Evolutionary conservation across 1,284 basidiomycete species (phyloP).

Genomic region (Sanguinoderma infundibulare): DNA sequence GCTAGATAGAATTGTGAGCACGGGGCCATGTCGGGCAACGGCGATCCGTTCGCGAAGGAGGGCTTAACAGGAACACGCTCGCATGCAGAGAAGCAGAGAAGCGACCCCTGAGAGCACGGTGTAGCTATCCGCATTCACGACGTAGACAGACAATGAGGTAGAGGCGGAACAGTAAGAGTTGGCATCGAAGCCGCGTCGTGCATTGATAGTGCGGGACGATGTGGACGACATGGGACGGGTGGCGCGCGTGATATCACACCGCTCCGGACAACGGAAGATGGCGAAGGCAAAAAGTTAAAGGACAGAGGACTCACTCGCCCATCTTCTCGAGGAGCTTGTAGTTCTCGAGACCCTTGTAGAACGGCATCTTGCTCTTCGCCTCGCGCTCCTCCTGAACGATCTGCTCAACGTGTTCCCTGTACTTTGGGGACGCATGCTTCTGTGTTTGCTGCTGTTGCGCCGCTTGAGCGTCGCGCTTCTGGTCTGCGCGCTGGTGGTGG

Average conservation of each 20-base stretch:
- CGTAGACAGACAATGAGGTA: neutral
- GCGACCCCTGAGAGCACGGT: neutral
- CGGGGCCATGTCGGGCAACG: neutral
- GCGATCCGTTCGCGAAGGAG: too few species aligned
- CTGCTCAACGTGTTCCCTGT: conserved; percentile 67
- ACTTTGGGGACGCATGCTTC: conserved; percentile 41
- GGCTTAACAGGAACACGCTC: too few species aligned
- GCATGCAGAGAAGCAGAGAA: neutral
- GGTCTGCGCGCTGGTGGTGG: conserved; percentile 35
- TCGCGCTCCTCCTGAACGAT: conserved; percentile 83
- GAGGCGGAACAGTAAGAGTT: neutral
- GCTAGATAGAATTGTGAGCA: conserved; percentile 42
- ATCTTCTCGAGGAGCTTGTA: conserved; percentile 89
- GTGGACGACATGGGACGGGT: neutral
- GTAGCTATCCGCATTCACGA: neutral
- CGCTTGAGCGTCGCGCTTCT: conserved; percentile 30
- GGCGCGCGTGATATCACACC: neutral
- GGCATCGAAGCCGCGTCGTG: too few species aligned
- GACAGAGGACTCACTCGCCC: conserved; percentile 78
- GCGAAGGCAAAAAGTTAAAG: conserved; percentile 7
- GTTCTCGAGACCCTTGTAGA: conserved; percentile 84
- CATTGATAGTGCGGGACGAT: too few species aligned
- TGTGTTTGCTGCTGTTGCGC: conserved; percentile 38
- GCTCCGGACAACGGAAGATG: neutral
- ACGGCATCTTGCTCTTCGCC: conserved; percentile 78